Evolutionary conservation across 345 rosid species (phyloP).

Genomic region (Citrus hindsii): DNA sequence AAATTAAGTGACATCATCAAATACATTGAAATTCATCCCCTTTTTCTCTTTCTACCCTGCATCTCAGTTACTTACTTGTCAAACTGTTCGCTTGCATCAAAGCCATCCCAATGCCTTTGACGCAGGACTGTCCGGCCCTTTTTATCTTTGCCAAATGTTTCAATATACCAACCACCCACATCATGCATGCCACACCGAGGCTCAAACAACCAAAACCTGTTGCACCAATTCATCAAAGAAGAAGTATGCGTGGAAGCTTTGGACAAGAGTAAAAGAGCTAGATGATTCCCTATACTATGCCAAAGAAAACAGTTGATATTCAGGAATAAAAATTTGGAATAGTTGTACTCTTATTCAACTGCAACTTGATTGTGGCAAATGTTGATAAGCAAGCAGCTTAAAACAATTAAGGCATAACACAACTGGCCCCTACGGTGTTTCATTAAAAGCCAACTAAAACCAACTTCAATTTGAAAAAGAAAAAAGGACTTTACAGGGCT

Average conservation of each 20-base stretch:
- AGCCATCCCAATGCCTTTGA: slow-evolving; percentile 79
- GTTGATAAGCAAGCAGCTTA: background rate
- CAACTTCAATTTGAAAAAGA: background rate
- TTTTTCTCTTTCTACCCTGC: background rate
- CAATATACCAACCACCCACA: slow-evolving; percentile 95
- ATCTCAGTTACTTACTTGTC: slow-evolving; percentile 56
- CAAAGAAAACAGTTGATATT: background rate
- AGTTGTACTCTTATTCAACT: background rate
- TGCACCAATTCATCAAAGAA: slow-evolving; percentile 12
- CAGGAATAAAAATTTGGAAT: background rate
- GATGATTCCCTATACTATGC: background rate
- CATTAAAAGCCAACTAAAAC: background rate
- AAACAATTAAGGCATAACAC: background rate
- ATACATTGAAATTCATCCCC: background rate
- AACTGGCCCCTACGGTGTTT: background rate
- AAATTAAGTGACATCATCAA: background rate
- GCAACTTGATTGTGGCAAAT: background rate
- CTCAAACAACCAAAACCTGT: slow-evolving; percentile 96
- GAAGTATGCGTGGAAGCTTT: background rate
- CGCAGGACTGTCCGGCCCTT: slow-evolving; percentile 61
- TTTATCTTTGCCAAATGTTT: slow-evolving; percentile 83
- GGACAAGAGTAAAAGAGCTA: background rate
- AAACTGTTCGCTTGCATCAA: slow-evolving; percentile 41
- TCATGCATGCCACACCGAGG: slow-evolving; percentile 90
- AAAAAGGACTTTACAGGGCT: background rate